A percentile compares a stretch with the other conserved stretches of the same genome.
Evolutionary conservation across 2,329 filamentous ascomycete genomes (phyloP).

Genomic region (Grosmannia penicillata): DNA sequence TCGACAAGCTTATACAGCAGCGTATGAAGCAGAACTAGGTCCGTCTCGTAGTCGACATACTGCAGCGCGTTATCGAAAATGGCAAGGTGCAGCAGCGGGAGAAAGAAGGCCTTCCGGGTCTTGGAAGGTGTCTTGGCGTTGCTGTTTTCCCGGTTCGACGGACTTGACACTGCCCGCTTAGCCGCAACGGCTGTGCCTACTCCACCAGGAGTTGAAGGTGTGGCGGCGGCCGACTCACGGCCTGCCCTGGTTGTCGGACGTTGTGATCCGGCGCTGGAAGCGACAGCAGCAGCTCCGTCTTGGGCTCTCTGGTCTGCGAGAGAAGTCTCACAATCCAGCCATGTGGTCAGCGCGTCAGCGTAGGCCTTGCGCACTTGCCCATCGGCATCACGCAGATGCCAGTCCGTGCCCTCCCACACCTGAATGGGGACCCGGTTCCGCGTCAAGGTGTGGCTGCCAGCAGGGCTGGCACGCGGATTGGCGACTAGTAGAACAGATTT

Average conservation of each 20-base stretch:
- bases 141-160: conserved; percentile 39
- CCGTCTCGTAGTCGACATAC: conserved; percentile 53
- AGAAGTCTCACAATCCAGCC: conserved; percentile 70
- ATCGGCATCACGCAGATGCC: conserved; percentile 71
- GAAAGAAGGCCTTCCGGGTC: conserved; percentile 50
- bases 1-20: conserved; percentile 61
- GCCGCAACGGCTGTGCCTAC: conserved; percentile 18
- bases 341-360: conserved; percentile 66
- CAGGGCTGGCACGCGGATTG: conserved; percentile 48
- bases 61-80: conserved; percentile 82
- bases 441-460: conserved; percentile 47
- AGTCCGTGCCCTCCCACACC: conserved; percentile 94
- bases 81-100: conserved; percentile 69
- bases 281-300: conserved; percentile 28
- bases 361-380: conserved; percentile 72
- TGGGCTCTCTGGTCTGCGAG: conserved; percentile 46
- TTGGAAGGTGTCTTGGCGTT: conserved; percentile 15
- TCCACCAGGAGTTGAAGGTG: too few relatives aligned
- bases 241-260: conserved; percentile 23
- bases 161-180: conserved; percentile 54
- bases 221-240: conserved; percentile 21
- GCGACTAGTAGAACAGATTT: conserved; percentile 73
- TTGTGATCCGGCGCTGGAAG: background rate
- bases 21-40: conserved; percentile 63
- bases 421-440: conserved; percentile 63